Percentiles rank a stretch among this genome's conserved stretches.
These are phyloP conservation scores for Cotoneaster glaucophyllus DNA, from an alignment of 306 rosid species.

Conservation along the genomic window DNA sequence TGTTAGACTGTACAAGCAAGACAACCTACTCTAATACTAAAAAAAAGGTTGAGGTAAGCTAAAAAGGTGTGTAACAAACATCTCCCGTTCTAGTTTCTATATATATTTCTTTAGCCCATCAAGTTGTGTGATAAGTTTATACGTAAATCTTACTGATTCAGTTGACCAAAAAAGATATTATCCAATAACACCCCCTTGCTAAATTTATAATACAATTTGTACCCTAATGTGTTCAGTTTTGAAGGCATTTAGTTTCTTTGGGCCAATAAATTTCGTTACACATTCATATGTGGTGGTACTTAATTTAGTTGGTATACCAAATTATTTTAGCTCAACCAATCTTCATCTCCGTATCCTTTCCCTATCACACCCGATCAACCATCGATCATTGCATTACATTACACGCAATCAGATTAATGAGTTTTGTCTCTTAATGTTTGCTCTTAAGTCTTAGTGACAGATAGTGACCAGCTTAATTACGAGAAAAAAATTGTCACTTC, in stretches of 20 bases:
- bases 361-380: background rate
- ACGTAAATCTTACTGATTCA: too few relatives aligned
- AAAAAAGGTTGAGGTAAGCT: too few relatives aligned
- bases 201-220: too few relatives aligned
- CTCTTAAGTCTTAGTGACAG: background rate
- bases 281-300: background rate
- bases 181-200: too few relatives aligned
- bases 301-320: slow-evolving; percentile 3
- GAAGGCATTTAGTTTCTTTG: background rate
- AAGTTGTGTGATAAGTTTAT: too few relatives aligned
- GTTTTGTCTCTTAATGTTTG: background rate
- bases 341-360: slow-evolving; percentile 1
- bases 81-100: too few relatives aligned
- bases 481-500: background rate
- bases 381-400: slow-evolving; percentile 13
- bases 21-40: too few relatives aligned
- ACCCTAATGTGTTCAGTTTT: too few relatives aligned
- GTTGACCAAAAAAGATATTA: too few relatives aligned
- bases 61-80: too few relatives aligned
- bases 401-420: slow-evolving; percentile 10
- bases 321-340: slow-evolving; percentile 22
- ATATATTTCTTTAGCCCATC: too few relatives aligned
- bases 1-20: too few relatives aligned
- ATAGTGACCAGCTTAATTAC: background rate
- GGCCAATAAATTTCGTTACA: background rate